Evolutionary conservation across 2,329 filamentous ascomycete genomes (phyloP).

Genomic region (Coleophoma cylindrospora): DNA sequence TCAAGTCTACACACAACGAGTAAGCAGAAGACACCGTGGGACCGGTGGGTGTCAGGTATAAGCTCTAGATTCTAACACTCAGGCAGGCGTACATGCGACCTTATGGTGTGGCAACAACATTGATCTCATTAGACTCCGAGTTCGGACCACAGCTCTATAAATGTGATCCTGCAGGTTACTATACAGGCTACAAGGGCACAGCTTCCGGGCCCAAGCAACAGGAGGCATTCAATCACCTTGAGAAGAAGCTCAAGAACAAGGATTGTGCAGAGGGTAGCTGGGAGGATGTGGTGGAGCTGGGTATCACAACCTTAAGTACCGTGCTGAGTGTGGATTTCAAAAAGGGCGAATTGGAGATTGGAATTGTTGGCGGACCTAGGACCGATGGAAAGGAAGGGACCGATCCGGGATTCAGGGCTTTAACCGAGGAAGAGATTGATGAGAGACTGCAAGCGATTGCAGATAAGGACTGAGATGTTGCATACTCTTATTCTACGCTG

Average conservation of each 20-base stretch:
- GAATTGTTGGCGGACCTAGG: constrained; percentile 86
- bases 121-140: constrained; percentile 92
- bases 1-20: constrained; percentile 97
- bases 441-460: constrained; percentile 96
- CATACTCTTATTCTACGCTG: neutral
- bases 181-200: constrained; percentile 96
- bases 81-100: constrained; percentile 91
- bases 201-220: constrained; percentile 97
- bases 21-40: constrained; percentile 39
- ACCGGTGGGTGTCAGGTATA: constrained; percentile 22
- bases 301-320: constrained; percentile 90
- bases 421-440: constrained; percentile 97
- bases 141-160: constrained; percentile 95
- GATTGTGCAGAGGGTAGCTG: constrained; percentile 85
- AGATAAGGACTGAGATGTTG: constrained; percentile 75
- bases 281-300: constrained; percentile 97
- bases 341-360: constrained; percentile 97
- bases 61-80: constrained; percentile 11
- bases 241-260: constrained; percentile 99
- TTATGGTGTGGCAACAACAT: constrained; percentile 88
- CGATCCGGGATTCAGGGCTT: constrained; percentile 72
- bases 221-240: constrained; percentile 94
- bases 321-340: constrained; percentile 99
- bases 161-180: constrained; percentile 97
- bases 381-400: constrained; percentile 79